phyloP scores from a whole-genome alignment of 2,329 filamentous ascomycete genomes.

The Phyllosticta citrichinensis region DNA sequence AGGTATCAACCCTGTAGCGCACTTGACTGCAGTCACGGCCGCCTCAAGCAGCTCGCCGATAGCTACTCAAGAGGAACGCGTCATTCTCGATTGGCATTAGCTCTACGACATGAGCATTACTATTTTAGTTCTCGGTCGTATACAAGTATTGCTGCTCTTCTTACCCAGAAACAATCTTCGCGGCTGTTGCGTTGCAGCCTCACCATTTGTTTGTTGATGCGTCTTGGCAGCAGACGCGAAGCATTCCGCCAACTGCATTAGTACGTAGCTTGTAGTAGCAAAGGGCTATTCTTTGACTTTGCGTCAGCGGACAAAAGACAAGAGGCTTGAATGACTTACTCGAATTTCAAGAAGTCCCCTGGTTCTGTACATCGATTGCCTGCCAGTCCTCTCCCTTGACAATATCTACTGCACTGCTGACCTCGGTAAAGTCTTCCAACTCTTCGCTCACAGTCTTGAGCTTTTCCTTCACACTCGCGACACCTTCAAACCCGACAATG shows the following conservation, averaged over 20 bases:
- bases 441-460: conserved; percentile 94
- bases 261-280: no score
- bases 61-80: background rate
- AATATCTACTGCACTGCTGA: conserved; percentile 76
- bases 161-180: background rate
- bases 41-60: background rate
- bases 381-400: conserved; percentile 16
- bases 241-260: background rate
- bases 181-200: background rate
- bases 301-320: background rate
- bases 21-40: background rate
- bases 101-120: background rate
- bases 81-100: background rate
- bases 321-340: background rate
- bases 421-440: conserved; percentile 89
- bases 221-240: background rate
- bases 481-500: conserved; percentile 85
- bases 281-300: no score
- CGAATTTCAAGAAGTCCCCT: background rate
- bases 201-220: background rate
- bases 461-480: conserved; percentile 85
- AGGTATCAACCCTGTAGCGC: background rate
- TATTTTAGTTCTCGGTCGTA: background rate
- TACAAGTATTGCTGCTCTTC: background rate
- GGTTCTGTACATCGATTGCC: background rate